Base-by-base conservation (phyloP, 1,284 basidiomycete species). In the Sanghuangporus sanghuang region DNA sequence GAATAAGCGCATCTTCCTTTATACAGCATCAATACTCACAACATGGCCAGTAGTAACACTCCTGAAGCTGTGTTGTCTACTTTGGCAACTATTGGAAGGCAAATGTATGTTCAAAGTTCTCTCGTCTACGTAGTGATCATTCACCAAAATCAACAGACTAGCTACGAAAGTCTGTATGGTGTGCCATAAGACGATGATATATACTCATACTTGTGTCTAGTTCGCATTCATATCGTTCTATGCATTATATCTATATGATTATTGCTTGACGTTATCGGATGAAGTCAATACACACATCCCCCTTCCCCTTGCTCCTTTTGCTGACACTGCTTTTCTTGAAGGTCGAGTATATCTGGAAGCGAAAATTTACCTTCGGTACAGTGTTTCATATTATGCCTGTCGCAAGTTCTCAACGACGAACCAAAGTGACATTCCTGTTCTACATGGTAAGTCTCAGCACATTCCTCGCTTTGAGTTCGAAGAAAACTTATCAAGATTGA, bases 311-410 rank as follows among this genome's bases (percentile, higher is more conserved):
- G 9, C 40, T 5, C 40, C 9, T n/a, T 42, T 42, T 12, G 40
- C 11, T n/a, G 16, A 42, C 11, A 2, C 40, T 42, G 6, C 16
- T 27, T 27, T 27, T 27, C 11, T 12, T 12, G 16, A 12, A 60
- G 58, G 49, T 60, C 11, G 42, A 50, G 46, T 60, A 60, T 46
- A 60, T 60, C 27, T 60, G 58, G 58, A 60, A 50, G 16, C 58
- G 58, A 9, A 46, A 38, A 12, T 50, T 49, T 23, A 35, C 58
- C 7, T 18, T 38, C 9, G 58, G 58, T 60, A 32, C 23, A 46
- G 14, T 14, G 3, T 23, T 7, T 11, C 9, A 7, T 23, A 7
- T 6, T 9, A n/a, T 18, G 8, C 8, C 27, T 52, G 11, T 35
- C 44, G 21, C 40, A 23, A 11, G 27, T 50, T 16, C 23, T 52